Evolutionary conservation across 1,284 basidiomycete genomes (phyloP).

Genomic region (Fomitopsis palustris): DNA sequence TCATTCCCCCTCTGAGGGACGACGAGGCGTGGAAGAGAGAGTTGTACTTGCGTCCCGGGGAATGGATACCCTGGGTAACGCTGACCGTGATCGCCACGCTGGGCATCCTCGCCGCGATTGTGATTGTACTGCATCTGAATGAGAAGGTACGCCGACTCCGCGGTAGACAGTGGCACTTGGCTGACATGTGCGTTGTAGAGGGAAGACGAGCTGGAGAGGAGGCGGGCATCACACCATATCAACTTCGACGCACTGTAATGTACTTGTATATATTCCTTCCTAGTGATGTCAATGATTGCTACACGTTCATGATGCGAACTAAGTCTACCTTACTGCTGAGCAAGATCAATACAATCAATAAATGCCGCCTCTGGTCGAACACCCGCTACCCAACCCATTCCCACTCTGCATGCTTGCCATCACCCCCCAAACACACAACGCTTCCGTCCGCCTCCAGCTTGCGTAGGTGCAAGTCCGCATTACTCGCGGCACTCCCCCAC

Average conservation of each 20-base stretch:
- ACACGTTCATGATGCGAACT: conserved; percentile 10
- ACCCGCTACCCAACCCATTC: conserved; percentile 13
- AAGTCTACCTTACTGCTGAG: background rate
- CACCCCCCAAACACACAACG: conserved; percentile 46
- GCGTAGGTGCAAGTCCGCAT: conserved; percentile 69
- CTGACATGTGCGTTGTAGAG: conserved; percentile 44
- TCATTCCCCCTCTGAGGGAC: conserved; percentile 68
- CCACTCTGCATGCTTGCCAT: conserved; percentile 40
- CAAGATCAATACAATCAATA: background rate
- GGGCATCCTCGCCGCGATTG: conserved; percentile 74
- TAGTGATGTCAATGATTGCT: background rate
- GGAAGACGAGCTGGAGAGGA: conserved; percentile 89
- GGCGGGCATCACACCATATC: conserved; percentile 88
- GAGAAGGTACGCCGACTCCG: conserved; percentile 70
- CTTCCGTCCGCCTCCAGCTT: conserved; percentile 71
- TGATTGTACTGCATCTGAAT: conserved; percentile 84
- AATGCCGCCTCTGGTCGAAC: background rate
- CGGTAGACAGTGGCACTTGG: background rate
- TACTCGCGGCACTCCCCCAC: conserved; percentile 70
- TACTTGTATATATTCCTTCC: background rate
- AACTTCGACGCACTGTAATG: conserved; percentile 90
- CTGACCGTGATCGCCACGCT: conserved; percentile 79
- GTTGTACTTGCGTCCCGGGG: conserved; percentile 90
- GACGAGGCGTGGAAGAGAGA: conserved; percentile 80
- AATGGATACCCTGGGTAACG: conserved; percentile 98